Base-by-base conservation (phyloP, 2,329 filamentous ascomycete species). In the Chaetomiaceae sp. region DNA sequence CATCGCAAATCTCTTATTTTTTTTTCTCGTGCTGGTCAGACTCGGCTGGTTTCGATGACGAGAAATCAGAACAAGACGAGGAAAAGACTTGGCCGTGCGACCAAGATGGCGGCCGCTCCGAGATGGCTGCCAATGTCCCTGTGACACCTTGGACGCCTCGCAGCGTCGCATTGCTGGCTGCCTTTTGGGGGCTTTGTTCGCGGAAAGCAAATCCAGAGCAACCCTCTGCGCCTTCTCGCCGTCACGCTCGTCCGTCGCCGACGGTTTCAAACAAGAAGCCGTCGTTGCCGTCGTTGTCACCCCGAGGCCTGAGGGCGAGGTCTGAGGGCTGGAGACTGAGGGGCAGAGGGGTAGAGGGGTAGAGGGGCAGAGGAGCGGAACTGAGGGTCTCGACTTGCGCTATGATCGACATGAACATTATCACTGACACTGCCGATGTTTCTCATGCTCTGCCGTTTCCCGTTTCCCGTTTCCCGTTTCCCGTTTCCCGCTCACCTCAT, bases 81-180 rank as follows among this genome's bases (percentile, higher is more conserved):
- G 21, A 6, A 33, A 20, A 19, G 25, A 33, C 30, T 30, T n/a
- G 13, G n/a, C n/a, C 10, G 39, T 43, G 34, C 33, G 16, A 30
- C 47, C 34, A 34, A 21, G 25, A 38, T 13, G 16, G 16, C 17
- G 48, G 40, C 42, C 19, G 37, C 42, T 37, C 33, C 21, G 31
- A 5, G 37, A 17, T 37, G 31, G 30, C 37, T 30, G 42, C 34
- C 44, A 17, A 12, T 14, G 23, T n/a, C 31, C 31, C 19, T 53
- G 53, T 55, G 42, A 42, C 20, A 53, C 53, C 44, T 35, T 27
- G 42, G 42, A 42, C 20, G 50, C 53, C 44, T 35, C 30, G 42
- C 48, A 53, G 44, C 27, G 53, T 53, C 40, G 38, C 38, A 50
- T 53, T 38, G n/a, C 31, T 38, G 44, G 30, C 19, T 38, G 34